phyloP scores from a whole-genome alignment of 2,329 filamentous ascomycete genomes.

The Sordariomycetes sp. region DNA sequence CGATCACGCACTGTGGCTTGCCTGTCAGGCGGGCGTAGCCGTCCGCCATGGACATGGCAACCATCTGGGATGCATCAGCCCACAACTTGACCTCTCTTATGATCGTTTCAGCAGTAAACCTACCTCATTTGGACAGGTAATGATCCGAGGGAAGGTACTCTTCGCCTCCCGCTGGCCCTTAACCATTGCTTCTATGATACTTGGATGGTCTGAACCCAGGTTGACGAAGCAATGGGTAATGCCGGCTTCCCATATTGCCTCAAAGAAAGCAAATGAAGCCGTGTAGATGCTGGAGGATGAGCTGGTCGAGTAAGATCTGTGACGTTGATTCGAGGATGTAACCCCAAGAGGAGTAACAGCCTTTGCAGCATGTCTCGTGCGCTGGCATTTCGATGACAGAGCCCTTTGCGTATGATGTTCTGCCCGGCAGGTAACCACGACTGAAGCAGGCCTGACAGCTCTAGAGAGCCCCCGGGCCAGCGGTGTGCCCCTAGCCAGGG shows the following conservation, averaged over 20 bases:
- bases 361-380: no score
- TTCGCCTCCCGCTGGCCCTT: conserved; percentile 61
- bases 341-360: no score
- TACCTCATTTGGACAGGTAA: conserved; percentile 76
- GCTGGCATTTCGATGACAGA: no score
- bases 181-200: conserved; percentile 72
- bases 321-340: no score
- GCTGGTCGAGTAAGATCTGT: no score
- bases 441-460: no score
- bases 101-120: conserved; percentile 2
- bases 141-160: conserved; percentile 60
- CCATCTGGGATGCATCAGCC: conserved; percentile 43
- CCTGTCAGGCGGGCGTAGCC: conserved; percentile 61
- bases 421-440: no score
- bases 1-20: conserved; percentile 62
- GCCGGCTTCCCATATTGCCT: conserved; percentile 60
- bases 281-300: no score
- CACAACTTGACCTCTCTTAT: neutral
- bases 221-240: conserved; percentile 51
- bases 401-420: no score
- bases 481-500: no score
- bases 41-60: conserved; percentile 69
- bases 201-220: conserved; percentile 62
- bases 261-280: conserved; percentile 68
- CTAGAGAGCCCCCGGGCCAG: no score